These are phyloP conservation scores for Phaeodactylum tricornutum DNA, from an alignment of 108 stramenopile genomes.

Conservation along the genomic window DNA sequence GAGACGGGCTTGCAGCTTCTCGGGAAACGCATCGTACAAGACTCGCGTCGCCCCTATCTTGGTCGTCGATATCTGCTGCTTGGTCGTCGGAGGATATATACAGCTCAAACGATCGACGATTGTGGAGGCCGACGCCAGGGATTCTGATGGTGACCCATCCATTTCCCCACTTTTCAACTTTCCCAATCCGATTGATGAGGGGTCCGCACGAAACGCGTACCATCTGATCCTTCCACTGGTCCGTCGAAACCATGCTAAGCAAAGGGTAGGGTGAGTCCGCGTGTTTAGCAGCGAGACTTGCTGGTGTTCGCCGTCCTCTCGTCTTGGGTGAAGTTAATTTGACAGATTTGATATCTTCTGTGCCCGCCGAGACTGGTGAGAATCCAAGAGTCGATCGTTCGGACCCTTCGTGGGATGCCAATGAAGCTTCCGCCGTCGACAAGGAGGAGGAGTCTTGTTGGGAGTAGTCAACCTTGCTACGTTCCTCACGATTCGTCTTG, in stretches of 20 bases:
- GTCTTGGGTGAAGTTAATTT: no score
- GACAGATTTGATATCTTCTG: no score
- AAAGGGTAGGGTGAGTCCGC: background rate
- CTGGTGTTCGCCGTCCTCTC: no score
- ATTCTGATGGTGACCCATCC: slow-evolving; percentile 38
- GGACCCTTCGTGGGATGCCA: no score
- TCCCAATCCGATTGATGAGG: slow-evolving; percentile 11
- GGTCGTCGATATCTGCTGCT: background rate
- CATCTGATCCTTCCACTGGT: slow-evolving; percentile 20
- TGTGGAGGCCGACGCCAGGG: slow-evolving; percentile 17
- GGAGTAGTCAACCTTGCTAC: background rate
- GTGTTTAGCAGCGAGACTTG: background rate
- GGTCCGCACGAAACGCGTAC: slow-evolving; percentile 25
- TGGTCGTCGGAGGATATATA: slow-evolving; percentile 1
- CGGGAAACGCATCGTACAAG: no score
- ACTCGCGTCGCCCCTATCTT: no score
- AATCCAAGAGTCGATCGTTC: no score
- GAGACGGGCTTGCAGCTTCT: no score
- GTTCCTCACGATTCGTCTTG: no score
- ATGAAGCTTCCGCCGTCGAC: no score
- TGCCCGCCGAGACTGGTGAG: no score
- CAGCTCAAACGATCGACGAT: slow-evolving; percentile 34
- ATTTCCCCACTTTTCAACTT: slow-evolving; percentile 30
- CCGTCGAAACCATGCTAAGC: slow-evolving; percentile 20
- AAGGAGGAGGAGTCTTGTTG: no score